These are phyloP conservation scores for Tulasnella sp. DNA, from an alignment of 768 basidiomycete species.

Conservation along the genomic window DNA sequence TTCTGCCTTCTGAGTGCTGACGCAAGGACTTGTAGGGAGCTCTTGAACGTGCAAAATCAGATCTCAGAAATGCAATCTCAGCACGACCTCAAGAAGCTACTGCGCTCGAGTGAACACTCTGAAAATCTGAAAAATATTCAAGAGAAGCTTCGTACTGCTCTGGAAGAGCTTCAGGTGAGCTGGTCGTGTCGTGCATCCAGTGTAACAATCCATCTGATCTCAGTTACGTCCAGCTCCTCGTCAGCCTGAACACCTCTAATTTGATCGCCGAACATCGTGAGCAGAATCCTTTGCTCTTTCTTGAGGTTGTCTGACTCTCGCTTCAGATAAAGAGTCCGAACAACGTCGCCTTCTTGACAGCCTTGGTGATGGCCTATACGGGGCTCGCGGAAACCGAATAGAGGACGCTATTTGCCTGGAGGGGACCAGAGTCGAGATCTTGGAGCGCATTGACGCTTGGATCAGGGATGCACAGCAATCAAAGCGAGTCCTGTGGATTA, in stretches of 20 bases:
- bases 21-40: background rate
- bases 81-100: background rate
- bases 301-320: background rate
- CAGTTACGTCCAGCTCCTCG: background rate
- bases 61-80: background rate
- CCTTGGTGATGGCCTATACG: background rate
- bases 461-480: background rate
- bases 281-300: background rate
- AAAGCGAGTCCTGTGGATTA: background rate
- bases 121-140: background rate
- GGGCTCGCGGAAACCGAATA: background rate
- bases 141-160: background rate
- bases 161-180: background rate
- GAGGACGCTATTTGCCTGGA: background rate
- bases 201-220: background rate
- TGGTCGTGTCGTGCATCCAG: background rate
- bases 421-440: background rate
- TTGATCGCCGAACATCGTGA: background rate
- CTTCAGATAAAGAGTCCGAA: background rate
- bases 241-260: background rate
- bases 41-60: background rate
- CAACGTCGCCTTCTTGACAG: background rate
- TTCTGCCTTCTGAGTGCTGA: background rate
- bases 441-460: background rate
- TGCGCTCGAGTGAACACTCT: background rate